These are phyloP conservation scores for Hypoxylon crocopeplum DNA, from an alignment of 495 filamentous ascomycete genomes.

Conservation along the genomic window DNA sequence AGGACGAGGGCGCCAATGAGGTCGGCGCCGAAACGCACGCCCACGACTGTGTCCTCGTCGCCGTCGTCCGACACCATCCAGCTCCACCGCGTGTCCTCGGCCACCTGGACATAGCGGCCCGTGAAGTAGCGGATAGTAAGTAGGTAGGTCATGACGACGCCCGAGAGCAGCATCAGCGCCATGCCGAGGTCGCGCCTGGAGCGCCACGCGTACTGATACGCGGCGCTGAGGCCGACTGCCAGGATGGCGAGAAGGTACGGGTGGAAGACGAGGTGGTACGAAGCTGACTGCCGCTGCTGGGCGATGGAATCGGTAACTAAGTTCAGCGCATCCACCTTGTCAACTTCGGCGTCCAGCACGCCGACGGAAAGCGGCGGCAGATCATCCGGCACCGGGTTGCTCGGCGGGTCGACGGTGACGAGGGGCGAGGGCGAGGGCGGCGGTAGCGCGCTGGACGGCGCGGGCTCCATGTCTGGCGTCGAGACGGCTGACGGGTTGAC, in stretches of 20 bases:
- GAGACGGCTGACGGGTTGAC: slow-evolving; percentile 55
- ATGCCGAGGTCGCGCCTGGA: slow-evolving; percentile 44
- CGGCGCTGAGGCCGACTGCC: slow-evolving; percentile 30
- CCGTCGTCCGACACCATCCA: slow-evolving; percentile 44
- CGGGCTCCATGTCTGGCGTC: slow-evolving; percentile 51
- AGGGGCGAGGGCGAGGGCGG: slow-evolving; percentile 43
- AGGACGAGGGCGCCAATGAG: slow-evolving; percentile 54
- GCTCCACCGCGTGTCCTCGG: slow-evolving; percentile 47
- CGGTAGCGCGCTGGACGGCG: slow-evolving; percentile 36
- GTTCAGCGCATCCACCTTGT: slow-evolving; percentile 52
- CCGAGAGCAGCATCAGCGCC: slow-evolving; percentile 41
- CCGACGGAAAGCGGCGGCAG: slow-evolving; percentile 51
- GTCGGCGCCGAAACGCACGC: slow-evolving; percentile 47
- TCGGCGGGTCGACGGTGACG: slow-evolving; percentile 27
- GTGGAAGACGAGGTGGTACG: slow-evolving; percentile 47
- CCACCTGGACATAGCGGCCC: slow-evolving; percentile 47
- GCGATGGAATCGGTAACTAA: slow-evolving; percentile 55
- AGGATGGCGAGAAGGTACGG: slow-evolving; percentile 47
- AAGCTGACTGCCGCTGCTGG: slow-evolving; percentile 53
- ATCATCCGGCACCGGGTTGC: slow-evolving; percentile 39
- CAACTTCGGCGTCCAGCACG: slow-evolving; percentile 39
- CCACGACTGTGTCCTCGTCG: slow-evolving; percentile 51
- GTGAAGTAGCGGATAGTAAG: slow-evolving; percentile 50
- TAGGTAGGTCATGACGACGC: slow-evolving; percentile 49
- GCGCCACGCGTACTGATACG: slow-evolving; percentile 47